Percentiles rank a stretch among this genome's conserved stretches.
phyloP scores from a whole-genome alignment of 2,329 filamentous ascomycete genomes.

The Fusarium sp. region DNA sequence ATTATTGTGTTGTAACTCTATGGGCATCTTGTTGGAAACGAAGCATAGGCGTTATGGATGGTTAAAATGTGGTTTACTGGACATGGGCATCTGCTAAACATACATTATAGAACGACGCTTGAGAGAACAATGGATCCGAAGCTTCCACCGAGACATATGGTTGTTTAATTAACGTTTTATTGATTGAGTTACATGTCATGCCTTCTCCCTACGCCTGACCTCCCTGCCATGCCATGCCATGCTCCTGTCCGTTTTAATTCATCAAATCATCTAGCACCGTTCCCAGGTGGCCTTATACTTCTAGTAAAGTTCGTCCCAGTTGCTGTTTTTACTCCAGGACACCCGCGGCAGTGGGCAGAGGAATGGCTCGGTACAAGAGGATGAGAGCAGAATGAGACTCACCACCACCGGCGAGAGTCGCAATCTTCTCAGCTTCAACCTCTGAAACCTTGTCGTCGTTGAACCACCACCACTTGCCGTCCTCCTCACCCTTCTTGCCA shows the following conservation, averaged over 20 bases:
- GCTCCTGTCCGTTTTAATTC: constrained; percentile 16
- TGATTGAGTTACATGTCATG: constrained; percentile 26
- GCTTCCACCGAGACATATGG: neutral
- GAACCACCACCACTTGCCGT: constrained; percentile 99
- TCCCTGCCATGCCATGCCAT: constrained; percentile 10
- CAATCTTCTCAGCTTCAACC: constrained; percentile 90
- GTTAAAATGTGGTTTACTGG: neutral
- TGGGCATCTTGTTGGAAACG: neutral
- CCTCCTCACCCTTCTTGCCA: constrained; percentile 81
- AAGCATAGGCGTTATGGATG: constrained; percentile 19
- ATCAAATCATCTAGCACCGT: constrained; percentile 12
- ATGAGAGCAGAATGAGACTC: constrained; percentile 87
- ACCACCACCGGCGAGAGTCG: constrained; percentile 87
- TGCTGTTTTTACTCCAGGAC: constrained; percentile 37
- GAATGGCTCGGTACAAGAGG: constrained; percentile 78
- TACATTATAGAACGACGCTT: neutral
- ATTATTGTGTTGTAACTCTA: constrained; percentile 23
- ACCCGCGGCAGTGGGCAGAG: constrained; percentile 68
- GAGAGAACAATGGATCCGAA: neutral
- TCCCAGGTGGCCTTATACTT: neutral
- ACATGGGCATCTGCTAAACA: neutral
- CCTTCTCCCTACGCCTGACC: constrained; percentile 29
- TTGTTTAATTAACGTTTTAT: constrained; percentile 11
- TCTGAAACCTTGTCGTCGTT: constrained; percentile 98
- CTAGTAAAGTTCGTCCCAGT: neutral